Evolutionary conservation across 345 rosid species (phyloP).

Genomic region (Citropsis articulata): DNA sequence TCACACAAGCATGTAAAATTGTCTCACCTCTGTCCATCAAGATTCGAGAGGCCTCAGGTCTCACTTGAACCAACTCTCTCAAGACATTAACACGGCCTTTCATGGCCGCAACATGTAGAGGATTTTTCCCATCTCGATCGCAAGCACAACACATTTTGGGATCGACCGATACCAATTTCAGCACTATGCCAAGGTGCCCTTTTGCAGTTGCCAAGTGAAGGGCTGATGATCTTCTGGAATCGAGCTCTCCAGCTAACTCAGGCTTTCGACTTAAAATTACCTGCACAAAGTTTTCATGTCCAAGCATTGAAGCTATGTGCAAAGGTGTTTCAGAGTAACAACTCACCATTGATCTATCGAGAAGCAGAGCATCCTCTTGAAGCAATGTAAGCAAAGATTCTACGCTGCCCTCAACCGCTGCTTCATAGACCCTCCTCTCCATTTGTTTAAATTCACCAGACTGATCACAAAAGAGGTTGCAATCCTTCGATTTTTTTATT

Average conservation of each 20-base stretch:
- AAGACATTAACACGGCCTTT: conserved; percentile 20
- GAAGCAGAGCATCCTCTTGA: conserved; percentile 3
- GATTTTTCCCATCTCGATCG: conserved; percentile 25
- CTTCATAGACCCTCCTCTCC: not conserved
- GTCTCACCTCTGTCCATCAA: conserved; percentile 24
- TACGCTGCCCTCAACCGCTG: not conserved
- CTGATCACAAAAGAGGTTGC: not conserved
- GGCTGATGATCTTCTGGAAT: not conserved
- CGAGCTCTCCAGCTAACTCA: conserved; percentile 4
- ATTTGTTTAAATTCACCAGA: not conserved
- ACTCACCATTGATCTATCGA: conserved; percentile 9
- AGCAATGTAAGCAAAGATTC: not conserved
- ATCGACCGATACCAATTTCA: not conserved
- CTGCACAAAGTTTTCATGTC: conserved; percentile 4
- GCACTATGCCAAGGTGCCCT: conserved; percentile 18
- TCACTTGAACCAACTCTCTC: conserved; percentile 2
- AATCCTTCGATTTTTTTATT: too few relatives aligned
- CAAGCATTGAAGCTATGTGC: conserved; percentile 14
- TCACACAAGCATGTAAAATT: conserved; percentile 23
- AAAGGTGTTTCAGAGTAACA: conserved; percentile 13
- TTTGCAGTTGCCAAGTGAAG: conserved; percentile 19
- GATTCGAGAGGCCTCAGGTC: conserved; percentile 8
- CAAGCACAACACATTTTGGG: conserved; percentile 9
- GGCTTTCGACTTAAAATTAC: conserved; percentile 12
- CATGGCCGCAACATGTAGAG: conserved; percentile 24